Evolutionary conservation across 2,329 filamentous ascomycete genomes (phyloP).

Genomic region (Fusarium austroafricanum): DNA sequence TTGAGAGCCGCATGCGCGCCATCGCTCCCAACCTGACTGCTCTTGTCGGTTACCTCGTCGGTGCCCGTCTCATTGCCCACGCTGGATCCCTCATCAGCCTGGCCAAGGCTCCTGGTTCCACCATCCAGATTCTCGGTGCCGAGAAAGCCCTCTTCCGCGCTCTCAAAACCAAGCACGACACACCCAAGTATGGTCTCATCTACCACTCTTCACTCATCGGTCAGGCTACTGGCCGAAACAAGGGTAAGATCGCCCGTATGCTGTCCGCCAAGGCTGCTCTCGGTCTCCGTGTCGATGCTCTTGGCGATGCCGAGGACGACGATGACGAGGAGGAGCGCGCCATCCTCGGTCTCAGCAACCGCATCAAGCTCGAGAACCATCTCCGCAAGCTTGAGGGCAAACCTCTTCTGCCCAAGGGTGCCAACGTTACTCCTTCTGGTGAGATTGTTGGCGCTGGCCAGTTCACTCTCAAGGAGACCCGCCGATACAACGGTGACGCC

Average conservation of each 20-base stretch:
- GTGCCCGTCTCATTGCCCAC: conserved; percentile 93
- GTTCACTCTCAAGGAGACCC: conserved; percentile 90
- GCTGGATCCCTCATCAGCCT: conserved; percentile 94
- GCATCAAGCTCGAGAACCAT: conserved; percentile 79
- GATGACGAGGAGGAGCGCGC: conserved; percentile 90
- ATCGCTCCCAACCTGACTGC: conserved; percentile 96
- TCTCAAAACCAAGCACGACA: conserved; percentile 98
- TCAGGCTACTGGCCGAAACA: conserved; percentile 97
- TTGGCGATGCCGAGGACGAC: conserved; percentile 67
- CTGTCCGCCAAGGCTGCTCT: conserved; percentile 93
- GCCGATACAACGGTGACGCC: conserved; percentile 94
- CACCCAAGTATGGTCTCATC: conserved; percentile 96
- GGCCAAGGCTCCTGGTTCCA: conserved; percentile 93
- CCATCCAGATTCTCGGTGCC: conserved; percentile 96
- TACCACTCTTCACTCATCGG: conserved; percentile 95
- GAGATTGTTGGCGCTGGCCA: conserved; percentile 74
- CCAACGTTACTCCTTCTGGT: conserved; percentile 80
- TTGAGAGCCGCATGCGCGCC: conserved; percentile 93
- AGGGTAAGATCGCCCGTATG: conserved; percentile 99
- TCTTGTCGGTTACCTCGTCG: conserved; percentile 92
- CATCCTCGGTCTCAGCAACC: conserved; percentile 78
- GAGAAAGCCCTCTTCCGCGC: conserved; percentile 99
- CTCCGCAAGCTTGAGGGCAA: conserved; percentile 89
- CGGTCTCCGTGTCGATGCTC: conserved; percentile 91
- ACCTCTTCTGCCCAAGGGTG: conserved; percentile 81